phyloP scores from a whole-genome alignment of 1,284 basidiomycete species.

The Thecaphora frezii region DNA sequence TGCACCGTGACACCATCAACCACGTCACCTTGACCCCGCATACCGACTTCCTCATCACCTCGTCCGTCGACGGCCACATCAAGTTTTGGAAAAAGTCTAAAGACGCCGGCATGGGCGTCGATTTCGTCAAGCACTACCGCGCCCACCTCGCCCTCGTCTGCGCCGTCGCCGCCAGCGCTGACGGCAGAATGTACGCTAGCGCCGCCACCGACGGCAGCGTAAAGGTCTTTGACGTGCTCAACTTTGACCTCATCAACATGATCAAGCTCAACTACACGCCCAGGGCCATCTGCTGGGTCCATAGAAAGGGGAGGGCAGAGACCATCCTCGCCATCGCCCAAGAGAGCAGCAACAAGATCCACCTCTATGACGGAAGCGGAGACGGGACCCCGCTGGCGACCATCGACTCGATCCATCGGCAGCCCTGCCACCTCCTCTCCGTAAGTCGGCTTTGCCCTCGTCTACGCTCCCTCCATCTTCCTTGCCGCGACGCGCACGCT shows the following conservation, averaged over 20 bases:
- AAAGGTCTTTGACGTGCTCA: slow-evolving; percentile 95
- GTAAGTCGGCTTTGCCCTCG: slow-evolving; percentile 64
- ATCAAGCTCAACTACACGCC: slow-evolving; percentile 68
- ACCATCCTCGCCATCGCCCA: slow-evolving; percentile 88
- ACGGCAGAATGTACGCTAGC: slow-evolving; percentile 88
- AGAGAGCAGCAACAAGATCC: slow-evolving; percentile 71
- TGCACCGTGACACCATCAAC: slow-evolving; percentile 93
- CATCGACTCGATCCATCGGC: slow-evolving; percentile 76
- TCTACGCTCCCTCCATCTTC: background rate
- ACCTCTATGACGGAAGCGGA: slow-evolving; percentile 89
- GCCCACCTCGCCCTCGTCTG: slow-evolving; percentile 82
- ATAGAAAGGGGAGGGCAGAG: slow-evolving; percentile 81
- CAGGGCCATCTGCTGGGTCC: slow-evolving; percentile 70
- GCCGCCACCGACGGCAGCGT: slow-evolving; percentile 63
- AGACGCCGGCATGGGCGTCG: slow-evolving; percentile 64
- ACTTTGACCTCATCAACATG: slow-evolving; percentile 99
- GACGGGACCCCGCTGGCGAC: slow-evolving; percentile 74
- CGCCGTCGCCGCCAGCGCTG: slow-evolving; percentile 81
- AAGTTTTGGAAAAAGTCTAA: slow-evolving; percentile 99
- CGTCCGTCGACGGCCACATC: slow-evolving; percentile 89
- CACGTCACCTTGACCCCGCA: slow-evolving; percentile 67
- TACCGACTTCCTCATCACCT: slow-evolving; percentile 81
- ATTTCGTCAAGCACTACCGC: slow-evolving; percentile 64
- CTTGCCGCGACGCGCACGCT: slow-evolving; percentile 6
- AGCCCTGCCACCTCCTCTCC: slow-evolving; percentile 85